These are phyloP conservation scores for Vigna reflexopilosa DNA, from an alignment of 306 rosid species.

Conservation along the genomic window DNA sequence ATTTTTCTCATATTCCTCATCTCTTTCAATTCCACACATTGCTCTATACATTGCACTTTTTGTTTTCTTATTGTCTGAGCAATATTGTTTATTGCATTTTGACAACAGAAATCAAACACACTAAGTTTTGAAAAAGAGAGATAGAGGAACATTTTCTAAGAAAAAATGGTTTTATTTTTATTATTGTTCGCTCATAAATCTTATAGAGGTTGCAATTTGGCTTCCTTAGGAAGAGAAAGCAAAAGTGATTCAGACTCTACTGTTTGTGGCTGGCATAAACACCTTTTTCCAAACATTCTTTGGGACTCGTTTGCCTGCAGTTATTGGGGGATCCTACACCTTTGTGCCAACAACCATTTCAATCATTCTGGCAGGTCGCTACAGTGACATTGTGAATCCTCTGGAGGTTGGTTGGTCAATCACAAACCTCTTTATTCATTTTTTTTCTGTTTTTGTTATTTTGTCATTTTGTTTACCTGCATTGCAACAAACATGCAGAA, in stretches of 20 bases:
- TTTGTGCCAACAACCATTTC: constrained; percentile 96
- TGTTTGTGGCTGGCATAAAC: constrained; percentile 89
- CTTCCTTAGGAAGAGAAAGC: constrained; percentile 85
- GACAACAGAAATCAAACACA: not conserved
- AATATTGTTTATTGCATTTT: not conserved
- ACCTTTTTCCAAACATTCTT: constrained; percentile 78
- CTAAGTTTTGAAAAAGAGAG: too few relatives aligned
- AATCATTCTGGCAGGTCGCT: constrained; percentile 88
- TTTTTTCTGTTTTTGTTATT: constrained; percentile 5
- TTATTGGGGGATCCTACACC: constrained; percentile 87
- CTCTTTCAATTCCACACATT: not conserved
- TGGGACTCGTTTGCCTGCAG: constrained; percentile 96
- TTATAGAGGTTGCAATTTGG: constrained; percentile 36
- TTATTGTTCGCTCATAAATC: constrained; percentile 36
- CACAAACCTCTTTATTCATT: constrained; percentile 5
- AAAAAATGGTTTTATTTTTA: not conserved
- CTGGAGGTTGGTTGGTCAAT: constrained; percentile 65
- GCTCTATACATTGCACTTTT: not conserved
- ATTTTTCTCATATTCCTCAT: not conserved
- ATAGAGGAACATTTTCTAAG: too few relatives aligned
- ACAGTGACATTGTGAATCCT: constrained; percentile 79
- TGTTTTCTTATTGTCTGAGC: not conserved
- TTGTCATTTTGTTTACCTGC: constrained; percentile 27
- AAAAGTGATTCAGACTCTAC: constrained; percentile 85
- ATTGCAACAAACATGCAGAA: constrained; percentile 61